Evolutionary conservation across 768 basidiomycete species (phyloP).

Genomic region (Lenzites betulinus): DNA sequence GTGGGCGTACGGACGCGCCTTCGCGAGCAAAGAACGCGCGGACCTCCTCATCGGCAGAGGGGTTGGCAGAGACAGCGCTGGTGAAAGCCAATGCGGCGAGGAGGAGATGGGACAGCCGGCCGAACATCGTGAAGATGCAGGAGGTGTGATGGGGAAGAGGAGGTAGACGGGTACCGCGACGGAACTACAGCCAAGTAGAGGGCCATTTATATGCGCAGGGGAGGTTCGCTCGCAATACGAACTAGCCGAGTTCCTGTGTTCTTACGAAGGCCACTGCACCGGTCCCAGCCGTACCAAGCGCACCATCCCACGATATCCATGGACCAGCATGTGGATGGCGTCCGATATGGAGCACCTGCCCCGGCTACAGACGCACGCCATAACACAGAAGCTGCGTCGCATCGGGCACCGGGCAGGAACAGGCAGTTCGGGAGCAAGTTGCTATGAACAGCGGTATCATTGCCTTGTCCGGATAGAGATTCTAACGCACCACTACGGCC

Average conservation of each 20-base stretch:
- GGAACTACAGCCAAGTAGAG: not conserved
- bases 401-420: constrained; percentile 1
- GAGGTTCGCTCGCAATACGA: not conserved
- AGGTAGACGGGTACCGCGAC: not conserved
- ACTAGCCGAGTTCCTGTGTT: not conserved
- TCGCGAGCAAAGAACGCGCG: constrained; percentile 18
- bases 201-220: constrained; percentile 12
- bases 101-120: constrained; percentile 9
- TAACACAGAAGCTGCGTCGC: not conserved
- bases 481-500: constrained; percentile 7
- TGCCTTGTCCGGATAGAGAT: not conserved
- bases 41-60: constrained; percentile 7
- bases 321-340: not conserved
- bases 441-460: not conserved
- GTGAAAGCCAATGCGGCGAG: constrained; percentile 13
- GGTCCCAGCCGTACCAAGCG: not conserved
- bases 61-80: constrained; percentile 5
- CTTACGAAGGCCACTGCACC: not conserved
- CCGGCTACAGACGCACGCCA: not conserved
- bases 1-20: constrained; percentile 10
- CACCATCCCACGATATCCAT: constrained; percentile 9
- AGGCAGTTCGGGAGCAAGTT: not conserved
- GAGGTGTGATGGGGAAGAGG: not conserved
- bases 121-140: constrained; percentile 5
- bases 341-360: not conserved